A percentile compares a stretch with the other conserved stretches of the same genome.
These are phyloP conservation scores for Cyamopsis tetragonoloba DNA, from an alignment of 306 rosid species.

Conservation along the genomic window DNA sequence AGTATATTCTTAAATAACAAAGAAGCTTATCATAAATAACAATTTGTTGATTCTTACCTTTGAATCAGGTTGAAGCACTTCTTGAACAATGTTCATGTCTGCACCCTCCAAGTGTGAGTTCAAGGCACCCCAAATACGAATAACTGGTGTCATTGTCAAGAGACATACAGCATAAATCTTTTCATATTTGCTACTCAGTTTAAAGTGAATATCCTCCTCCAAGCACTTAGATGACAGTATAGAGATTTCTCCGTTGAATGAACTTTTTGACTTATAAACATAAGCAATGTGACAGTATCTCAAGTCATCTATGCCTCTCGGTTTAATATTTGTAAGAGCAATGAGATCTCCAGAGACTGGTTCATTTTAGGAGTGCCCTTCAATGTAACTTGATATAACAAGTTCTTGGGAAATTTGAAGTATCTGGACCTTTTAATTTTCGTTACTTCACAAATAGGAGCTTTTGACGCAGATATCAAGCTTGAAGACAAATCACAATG, in stretches of 20 bases:
- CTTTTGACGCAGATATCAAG: conserved; percentile 6
- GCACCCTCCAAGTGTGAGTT: conserved; percentile 11
- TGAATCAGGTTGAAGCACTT: conserved; percentile 30
- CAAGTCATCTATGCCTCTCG: conserved; percentile 38
- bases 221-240: not conserved
- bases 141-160: conserved; percentile 28
- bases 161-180: conserved; percentile 25
- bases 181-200: not conserved
- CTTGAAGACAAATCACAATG: conserved; percentile 44
- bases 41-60: conserved; percentile 27
- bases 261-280: conserved; percentile 8
- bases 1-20: too few relatives aligned
- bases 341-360: conserved; percentile 49
- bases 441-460: conserved; percentile 31
- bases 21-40: too few relatives aligned
- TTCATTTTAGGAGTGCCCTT: not conserved
- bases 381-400: conserved; percentile 20
- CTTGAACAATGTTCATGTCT: conserved; percentile 18
- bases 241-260: not conserved
- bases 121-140: conserved; percentile 37
- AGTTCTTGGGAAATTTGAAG: conserved; percentile 12
- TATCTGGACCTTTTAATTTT: not conserved
- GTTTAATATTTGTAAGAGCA: conserved; percentile 44
- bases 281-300: conserved; percentile 36
- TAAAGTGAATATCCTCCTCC: not conserved